Base-by-base conservation (phyloP, 2,329 filamentous ascomycete species). In the Cytospora piceicola region DNA sequence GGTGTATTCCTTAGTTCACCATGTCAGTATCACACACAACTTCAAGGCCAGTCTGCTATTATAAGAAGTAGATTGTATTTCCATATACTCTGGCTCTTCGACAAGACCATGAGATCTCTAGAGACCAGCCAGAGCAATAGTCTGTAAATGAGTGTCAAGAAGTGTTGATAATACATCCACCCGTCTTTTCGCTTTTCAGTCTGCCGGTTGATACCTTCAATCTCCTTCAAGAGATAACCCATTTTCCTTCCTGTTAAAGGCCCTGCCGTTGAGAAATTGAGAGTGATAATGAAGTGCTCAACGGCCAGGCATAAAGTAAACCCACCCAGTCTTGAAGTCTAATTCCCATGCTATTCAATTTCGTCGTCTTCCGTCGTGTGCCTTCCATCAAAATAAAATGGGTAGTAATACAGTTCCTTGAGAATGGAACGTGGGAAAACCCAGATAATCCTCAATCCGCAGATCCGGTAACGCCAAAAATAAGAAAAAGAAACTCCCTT, bases 121-220 rank as follows among this genome's bases (percentile, higher is more conserved):
- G 29, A 49, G 14, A 53, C 20, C 3, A 20, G 54, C 32, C 30
- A 46, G 58, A 63, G 58, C 66, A 63, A 67, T 20, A 27, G 22
- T 59, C 22, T 49, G 27, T 61, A 8, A 71, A 66, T 36, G 71
- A 72, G 63, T 52, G 71, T 68, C 57, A 51, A 67, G 69, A 70
- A 72, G n/a, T 34, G 39, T 70, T 70, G 72, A 61, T 67, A 42
- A 63, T 71, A 68, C 69, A 64, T 39, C 4, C 69, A 64, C 29
- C 7, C 11, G 30, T 46, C 6, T 65, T 65, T 49, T 30, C 32
- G 57, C 24, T 61, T 53, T 58, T 22, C 57, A 67, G 57, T 64
- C 58, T 64, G 52, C 53, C 61, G 8, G n/a, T 59, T 42, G 14
- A 22, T 55, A 20, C 27, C 24, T 46, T 54, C 27, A 32, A 24